Percentiles rank a stretch among this genome's conserved stretches.
Evolutionary conservation across 2,329 filamentous ascomycete genomes (phyloP).

Genomic region (Aciculosporium take): DNA sequence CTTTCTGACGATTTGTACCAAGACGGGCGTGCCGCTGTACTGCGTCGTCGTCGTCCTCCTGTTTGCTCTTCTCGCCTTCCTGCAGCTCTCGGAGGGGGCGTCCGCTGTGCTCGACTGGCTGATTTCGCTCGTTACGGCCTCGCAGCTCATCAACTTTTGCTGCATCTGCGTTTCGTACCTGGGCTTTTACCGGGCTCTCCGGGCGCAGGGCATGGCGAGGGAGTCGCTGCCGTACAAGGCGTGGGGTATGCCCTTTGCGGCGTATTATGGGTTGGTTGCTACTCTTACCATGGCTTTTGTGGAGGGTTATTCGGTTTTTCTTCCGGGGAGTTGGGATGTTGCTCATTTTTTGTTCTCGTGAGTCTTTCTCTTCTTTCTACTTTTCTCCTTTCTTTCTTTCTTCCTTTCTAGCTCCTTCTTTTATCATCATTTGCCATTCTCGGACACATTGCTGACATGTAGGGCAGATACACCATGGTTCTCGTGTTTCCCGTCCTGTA

Average conservation of each 20-base stretch:
- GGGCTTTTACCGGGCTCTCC: slow-evolving; percentile 54
- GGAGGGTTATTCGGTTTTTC: slow-evolving; percentile 62
- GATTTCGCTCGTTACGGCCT: slow-evolving; percentile 54
- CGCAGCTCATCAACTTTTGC: slow-evolving; percentile 59
- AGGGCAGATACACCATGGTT: slow-evolving; percentile 51
- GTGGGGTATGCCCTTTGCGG: slow-evolving; percentile 55
- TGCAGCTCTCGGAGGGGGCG: slow-evolving; percentile 52
- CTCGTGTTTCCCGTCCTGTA: slow-evolving; percentile 56
- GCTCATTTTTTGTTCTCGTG: slow-evolving; percentile 59
- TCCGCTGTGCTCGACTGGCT: slow-evolving; percentile 61
- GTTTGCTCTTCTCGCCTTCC: slow-evolving; percentile 57
- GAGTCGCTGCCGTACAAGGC: slow-evolving; percentile 56
- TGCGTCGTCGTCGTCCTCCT: slow-evolving; percentile 52
- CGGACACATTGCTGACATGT: neutral
- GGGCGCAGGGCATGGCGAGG: slow-evolving; percentile 54
- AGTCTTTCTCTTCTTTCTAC: slow-evolving; percentile 15
- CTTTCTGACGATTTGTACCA: slow-evolving; percentile 46
- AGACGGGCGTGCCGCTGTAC: slow-evolving; percentile 57
- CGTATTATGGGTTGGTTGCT: slow-evolving; percentile 49
- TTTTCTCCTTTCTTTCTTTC: neutral
- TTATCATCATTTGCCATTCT: too few species aligned
- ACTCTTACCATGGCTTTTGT: slow-evolving; percentile 61
- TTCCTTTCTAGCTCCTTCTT: too few species aligned
- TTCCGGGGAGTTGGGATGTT: slow-evolving; percentile 49
- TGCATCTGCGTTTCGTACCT: slow-evolving; percentile 59